Conservation (phyloP, 164 flowering plant genomes). For the Tetracentron sinense region DNA sequence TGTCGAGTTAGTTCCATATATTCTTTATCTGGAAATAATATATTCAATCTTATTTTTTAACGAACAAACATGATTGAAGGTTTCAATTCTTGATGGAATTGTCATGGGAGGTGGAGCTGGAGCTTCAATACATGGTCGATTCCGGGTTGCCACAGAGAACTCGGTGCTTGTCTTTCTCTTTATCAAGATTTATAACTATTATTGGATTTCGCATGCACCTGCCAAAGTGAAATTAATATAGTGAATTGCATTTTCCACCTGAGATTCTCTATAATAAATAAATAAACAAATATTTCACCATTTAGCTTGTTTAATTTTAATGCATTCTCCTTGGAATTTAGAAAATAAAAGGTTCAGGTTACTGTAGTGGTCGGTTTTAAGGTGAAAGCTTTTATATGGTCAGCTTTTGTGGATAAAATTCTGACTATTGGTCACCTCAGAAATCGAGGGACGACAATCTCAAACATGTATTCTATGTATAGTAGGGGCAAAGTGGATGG, state of each 20-base stretch:
- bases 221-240: not conserved
- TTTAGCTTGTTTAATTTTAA: not conserved
- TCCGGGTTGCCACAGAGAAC: slow-evolving; percentile 86
- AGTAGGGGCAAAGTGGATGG: too few relatives aligned
- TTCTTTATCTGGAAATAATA: too few relatives aligned
- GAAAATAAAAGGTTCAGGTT: too few relatives aligned
- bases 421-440: too few relatives aligned
- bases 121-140: slow-evolving; percentile 82
- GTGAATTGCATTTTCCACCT: not conserved
- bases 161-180: slow-evolving; percentile 47
- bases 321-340: too few relatives aligned
- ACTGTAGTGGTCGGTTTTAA: too few relatives aligned
- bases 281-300: not conserved
- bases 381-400: too few relatives aligned
- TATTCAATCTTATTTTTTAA: slow-evolving; percentile 4
- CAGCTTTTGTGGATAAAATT: too few relatives aligned
- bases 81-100: slow-evolving; percentile 91
- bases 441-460: too few relatives aligned
- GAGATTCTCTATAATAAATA: not conserved
- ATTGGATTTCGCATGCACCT: too few relatives aligned
- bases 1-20: not conserved
- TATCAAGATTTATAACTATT: not conserved
- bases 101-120: slow-evolving; percentile 99
- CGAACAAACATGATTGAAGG: slow-evolving; percentile 40
- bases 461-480: too few relatives aligned